Conservation (phyloP, 2,329 filamentous ascomycete genomes). For the Stagonosporopsis chrysanthemi region DNA sequence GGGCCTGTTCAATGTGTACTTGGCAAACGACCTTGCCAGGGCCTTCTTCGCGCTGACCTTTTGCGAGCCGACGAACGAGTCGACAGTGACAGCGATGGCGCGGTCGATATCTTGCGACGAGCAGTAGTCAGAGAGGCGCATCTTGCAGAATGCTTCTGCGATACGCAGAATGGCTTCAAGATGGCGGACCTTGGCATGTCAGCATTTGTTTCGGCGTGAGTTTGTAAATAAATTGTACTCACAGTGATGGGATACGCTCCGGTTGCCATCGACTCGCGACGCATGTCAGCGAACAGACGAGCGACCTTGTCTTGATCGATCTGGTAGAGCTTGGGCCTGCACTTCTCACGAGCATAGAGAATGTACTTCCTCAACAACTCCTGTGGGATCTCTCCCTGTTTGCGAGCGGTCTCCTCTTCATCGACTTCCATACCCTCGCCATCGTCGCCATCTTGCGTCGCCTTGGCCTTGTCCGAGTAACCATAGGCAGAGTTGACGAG, state of each 20-base stretch:
- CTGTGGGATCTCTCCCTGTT: constrained; percentile 81
- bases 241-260: constrained; percentile 98
- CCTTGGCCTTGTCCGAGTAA: constrained; percentile 35
- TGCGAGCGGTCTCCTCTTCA: constrained; percentile 60
- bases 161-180: constrained; percentile 98
- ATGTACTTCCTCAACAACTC: constrained; percentile 96
- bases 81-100: constrained; percentile 94
- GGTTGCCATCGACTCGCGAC: constrained; percentile 88
- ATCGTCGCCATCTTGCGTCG: constrained; percentile 48
- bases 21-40: constrained; percentile 90
- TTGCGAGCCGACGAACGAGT: constrained; percentile 94
- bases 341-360: constrained; percentile 88
- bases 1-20: constrained; percentile 70
- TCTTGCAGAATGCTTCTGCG: constrained; percentile 92
- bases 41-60: constrained; percentile 99
- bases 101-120: constrained; percentile 90
- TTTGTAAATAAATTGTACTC: constrained; percentile 50
- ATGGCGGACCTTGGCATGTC: constrained; percentile 79
- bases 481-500: constrained; percentile 51
- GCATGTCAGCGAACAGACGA: constrained; percentile 93
- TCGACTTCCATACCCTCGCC: constrained; percentile 59
- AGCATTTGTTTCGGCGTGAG: constrained; percentile 10
- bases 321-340: constrained; percentile 90
- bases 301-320: constrained; percentile 98
- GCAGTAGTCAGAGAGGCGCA: constrained; percentile 97